phyloP scores from a whole-genome alignment of 2,329 filamentous ascomycete genomes.

The Venturia aucupariae region DNA sequence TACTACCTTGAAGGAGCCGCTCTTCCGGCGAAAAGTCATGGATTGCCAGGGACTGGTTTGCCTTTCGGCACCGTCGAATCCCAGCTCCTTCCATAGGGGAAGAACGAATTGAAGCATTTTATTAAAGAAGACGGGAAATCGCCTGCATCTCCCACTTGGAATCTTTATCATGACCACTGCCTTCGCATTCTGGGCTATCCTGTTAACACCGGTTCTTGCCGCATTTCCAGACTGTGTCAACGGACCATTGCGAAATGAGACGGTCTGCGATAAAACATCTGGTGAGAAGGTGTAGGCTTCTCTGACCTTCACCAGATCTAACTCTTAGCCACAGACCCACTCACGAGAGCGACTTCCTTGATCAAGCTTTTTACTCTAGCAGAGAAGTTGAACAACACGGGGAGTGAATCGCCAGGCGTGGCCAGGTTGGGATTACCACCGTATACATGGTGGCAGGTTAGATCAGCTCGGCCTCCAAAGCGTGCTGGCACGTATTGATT shows the following conservation, averaged over 20 bases:
- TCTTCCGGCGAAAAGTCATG: not conserved
- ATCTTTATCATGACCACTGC: not conserved
- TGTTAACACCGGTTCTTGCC: not conserved
- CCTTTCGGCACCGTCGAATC: not conserved
- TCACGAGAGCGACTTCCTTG: slow-evolving; percentile 38
- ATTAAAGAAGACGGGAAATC: not conserved
- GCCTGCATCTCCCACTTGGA: not conserved
- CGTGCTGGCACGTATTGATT: not conserved
- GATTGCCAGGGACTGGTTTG: not conserved
- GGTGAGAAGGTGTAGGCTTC: slow-evolving; percentile 14
- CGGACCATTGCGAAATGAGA: slow-evolving; percentile 41
- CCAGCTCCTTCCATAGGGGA: not conserved
- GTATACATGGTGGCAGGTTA: slow-evolving; percentile 50
- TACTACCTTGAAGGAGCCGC: not conserved
- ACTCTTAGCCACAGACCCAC: slow-evolving; percentile 17
- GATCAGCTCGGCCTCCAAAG: not conserved
- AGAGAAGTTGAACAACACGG: slow-evolving; percentile 48
- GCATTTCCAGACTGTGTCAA: slow-evolving; percentile 43
- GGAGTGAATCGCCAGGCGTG: slow-evolving; percentile 41
- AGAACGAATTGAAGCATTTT: not conserved
- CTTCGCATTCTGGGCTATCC: not conserved
- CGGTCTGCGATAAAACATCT: slow-evolving; percentile 42
- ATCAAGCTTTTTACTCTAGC: slow-evolving; percentile 42
- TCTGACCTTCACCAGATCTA: slow-evolving; percentile 6
- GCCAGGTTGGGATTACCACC: slow-evolving; percentile 46